Percentiles rank a stretch among this genome's conserved stretches.
Evolutionary conservation across 2,329 filamentous ascomycete species (phyloP).

Genomic region (Diaporthe australafricana): DNA sequence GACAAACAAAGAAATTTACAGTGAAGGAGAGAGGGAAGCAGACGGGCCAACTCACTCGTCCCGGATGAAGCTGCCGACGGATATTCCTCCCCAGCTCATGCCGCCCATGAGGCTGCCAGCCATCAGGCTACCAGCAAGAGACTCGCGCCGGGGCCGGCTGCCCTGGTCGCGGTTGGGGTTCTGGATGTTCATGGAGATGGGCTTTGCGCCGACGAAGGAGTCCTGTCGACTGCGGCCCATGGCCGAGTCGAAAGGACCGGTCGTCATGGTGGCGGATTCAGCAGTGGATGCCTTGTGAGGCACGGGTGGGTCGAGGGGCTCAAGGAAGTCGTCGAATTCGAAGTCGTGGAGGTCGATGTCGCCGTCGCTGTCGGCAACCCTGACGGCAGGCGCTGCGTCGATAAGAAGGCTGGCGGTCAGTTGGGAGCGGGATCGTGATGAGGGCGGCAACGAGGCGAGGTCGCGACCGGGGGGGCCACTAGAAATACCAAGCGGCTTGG

Average conservation of each 20-base stretch:
- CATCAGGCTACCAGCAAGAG: conserved; percentile 72
- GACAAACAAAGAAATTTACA: conserved; percentile 39
- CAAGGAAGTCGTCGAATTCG: conserved; percentile 45
- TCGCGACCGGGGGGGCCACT: conserved; percentile 41
- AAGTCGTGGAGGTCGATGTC: conserved; percentile 45
- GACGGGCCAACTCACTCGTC: conserved; percentile 82
- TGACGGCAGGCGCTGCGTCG: conserved; percentile 37
- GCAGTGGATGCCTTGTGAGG: conserved; percentile 40
- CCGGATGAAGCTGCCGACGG: conserved; percentile 95
- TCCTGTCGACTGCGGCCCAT: conserved; percentile 71
- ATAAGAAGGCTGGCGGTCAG: conserved; percentile 42
- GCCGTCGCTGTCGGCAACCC: conserved; percentile 37
- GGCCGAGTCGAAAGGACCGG: conserved; percentile 69
- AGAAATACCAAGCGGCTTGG: conserved; percentile 39
- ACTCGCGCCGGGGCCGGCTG: conserved; percentile 70
- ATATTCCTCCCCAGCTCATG: conserved; percentile 97
- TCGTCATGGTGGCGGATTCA: conserved; percentile 65
- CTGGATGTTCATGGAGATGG: conserved; percentile 75
- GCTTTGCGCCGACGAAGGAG: conserved; percentile 74
- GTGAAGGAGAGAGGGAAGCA: conserved; percentile 33
- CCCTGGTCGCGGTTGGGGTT: conserved; percentile 71
- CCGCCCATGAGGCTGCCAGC: conserved; percentile 80
- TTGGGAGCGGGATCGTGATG: conserved; percentile 37
- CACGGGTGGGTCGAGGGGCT: conserved; percentile 17
- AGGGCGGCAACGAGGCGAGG: conserved; percentile 42